Conservation (phyloP, 306 rosid species). For the Echinosophora koreensis region DNA sequence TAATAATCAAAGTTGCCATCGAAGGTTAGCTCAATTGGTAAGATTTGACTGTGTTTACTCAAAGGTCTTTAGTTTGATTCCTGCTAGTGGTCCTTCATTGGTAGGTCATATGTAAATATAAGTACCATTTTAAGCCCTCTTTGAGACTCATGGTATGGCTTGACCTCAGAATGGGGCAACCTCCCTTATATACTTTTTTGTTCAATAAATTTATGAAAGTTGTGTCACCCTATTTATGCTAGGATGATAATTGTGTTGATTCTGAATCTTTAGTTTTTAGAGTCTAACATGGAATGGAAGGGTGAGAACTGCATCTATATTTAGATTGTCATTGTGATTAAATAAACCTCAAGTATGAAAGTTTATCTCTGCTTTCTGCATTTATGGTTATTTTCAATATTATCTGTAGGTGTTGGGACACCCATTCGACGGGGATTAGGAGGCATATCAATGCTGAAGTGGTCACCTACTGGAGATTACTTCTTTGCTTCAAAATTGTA, state of each 20-base stretch:
- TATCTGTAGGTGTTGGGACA: constrained; percentile 76
- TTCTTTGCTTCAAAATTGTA: constrained; percentile 94
- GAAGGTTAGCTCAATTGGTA: constrained; percentile 20
- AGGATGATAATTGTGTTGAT: constrained; percentile 28
- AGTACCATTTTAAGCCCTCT: not conserved
- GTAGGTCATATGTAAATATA: constrained; percentile 6
- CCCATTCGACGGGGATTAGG: constrained; percentile 95
- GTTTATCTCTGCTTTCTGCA: constrained; percentile 21
- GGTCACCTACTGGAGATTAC: constrained; percentile 98
- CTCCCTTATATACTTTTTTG: not conserved
- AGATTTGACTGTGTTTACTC: not conserved
- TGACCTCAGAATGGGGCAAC: constrained; percentile 2
- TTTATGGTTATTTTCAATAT: constrained; percentile 27
- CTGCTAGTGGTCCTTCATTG: constrained; percentile 12
- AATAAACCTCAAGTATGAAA: not conserved
- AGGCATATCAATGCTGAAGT: constrained; percentile 88
- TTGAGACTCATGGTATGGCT: constrained; percentile 15
- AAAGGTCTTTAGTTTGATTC: constrained; percentile 16
- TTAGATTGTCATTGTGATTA: constrained; percentile 13
- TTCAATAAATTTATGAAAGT: not conserved
- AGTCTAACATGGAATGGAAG: not conserved
- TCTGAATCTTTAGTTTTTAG: constrained; percentile 6
- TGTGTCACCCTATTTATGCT: not conserved
- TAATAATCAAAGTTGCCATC: not conserved
- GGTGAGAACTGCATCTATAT: not conserved